Percentiles rank a stretch among this genome's conserved stretches.
Conservation (phyloP, 2,329 filamentous ascomycete species). For the Myrmaecium sp. region DNA sequence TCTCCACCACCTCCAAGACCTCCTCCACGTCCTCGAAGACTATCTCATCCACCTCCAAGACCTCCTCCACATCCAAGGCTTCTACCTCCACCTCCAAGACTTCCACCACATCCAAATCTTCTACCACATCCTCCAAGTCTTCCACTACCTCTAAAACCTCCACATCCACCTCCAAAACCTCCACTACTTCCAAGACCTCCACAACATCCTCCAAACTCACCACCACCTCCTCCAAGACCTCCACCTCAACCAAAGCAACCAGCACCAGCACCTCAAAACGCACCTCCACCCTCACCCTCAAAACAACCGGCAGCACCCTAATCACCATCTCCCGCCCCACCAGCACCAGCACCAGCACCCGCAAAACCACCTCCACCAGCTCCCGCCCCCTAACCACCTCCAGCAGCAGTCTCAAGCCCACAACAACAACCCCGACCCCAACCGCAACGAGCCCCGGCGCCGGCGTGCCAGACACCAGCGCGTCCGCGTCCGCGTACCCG, state of each 20-base stretch:
- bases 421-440: too few species aligned
- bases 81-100: not conserved
- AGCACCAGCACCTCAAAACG: conserved; percentile 2
- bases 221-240: conserved; percentile 4
- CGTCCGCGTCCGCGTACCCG: too few species aligned
- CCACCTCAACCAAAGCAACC: conserved; percentile 1
- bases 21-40: not conserved
- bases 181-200: conserved; percentile 1
- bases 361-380: conserved; percentile 9
- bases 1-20: conserved; percentile 1
- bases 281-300: conserved; percentile 1
- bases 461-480: too few species aligned
- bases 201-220: conserved; percentile 1
- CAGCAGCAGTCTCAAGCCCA: too few species aligned
- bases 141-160: not conserved
- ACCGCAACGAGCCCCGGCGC: too few species aligned
- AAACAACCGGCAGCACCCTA: conserved; percentile 1
- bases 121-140: conserved; percentile 1
- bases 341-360: conserved; percentile 5
- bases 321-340: conserved; percentile 1
- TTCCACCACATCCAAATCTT: not conserved
- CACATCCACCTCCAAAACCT: conserved; percentile 2
- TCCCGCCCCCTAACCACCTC: too few species aligned
- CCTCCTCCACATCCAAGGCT: not conserved
- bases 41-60: not conserved